Percentiles rank a stretch among this genome's conserved stretches.
Conservation (phyloP, 108 stramenopile species). For the Cyclotella baltica region DNA sequence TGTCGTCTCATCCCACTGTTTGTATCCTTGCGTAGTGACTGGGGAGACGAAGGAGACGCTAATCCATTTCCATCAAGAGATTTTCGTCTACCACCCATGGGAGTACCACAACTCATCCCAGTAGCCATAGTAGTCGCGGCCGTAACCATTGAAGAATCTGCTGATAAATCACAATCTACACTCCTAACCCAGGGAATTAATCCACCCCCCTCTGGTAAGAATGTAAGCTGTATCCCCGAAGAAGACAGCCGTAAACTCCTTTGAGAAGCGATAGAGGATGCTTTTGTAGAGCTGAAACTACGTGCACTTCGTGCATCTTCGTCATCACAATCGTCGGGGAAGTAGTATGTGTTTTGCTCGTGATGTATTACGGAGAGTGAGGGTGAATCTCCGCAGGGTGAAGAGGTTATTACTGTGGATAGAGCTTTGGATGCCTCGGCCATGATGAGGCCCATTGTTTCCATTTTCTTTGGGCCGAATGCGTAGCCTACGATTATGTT, state of each 20-base stretch:
- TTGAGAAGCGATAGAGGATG: constrained; percentile 26
- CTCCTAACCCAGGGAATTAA: constrained; percentile 34
- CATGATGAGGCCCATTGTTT: constrained; percentile 89
- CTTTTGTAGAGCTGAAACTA: constrained; percentile 43
- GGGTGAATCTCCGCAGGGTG: constrained; percentile 36
- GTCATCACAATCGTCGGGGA: constrained; percentile 43
- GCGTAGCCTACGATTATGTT: constrained; percentile 86
- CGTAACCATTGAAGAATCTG: constrained; percentile 14
- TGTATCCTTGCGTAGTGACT: neutral
- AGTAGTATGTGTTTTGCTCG: constrained; percentile 9
- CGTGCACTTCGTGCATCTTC: constrained; percentile 44
- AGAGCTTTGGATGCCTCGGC: constrained; percentile 76
- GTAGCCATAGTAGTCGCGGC: constrained; percentile 27
- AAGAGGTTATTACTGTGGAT: constrained; percentile 39
- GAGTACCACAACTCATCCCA: neutral
- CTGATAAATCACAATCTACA: constrained; percentile 4
- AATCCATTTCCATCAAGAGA: no score
- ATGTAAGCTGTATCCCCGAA: constrained; percentile 46
- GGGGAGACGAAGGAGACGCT: neutral
- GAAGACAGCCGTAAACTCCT: constrained; percentile 33
- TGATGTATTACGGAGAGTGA: constrained; percentile 25
- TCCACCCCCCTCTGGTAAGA: constrained; percentile 41
- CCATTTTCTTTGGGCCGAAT: constrained; percentile 92
- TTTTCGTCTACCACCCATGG: no score
- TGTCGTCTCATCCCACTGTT: constrained; percentile 25